Percentiles rank a stretch among this genome's conserved stretches.
Evolutionary conservation across 2,329 filamentous ascomycete species (phyloP).

Genomic region (Shiraia bambusicola): DNA sequence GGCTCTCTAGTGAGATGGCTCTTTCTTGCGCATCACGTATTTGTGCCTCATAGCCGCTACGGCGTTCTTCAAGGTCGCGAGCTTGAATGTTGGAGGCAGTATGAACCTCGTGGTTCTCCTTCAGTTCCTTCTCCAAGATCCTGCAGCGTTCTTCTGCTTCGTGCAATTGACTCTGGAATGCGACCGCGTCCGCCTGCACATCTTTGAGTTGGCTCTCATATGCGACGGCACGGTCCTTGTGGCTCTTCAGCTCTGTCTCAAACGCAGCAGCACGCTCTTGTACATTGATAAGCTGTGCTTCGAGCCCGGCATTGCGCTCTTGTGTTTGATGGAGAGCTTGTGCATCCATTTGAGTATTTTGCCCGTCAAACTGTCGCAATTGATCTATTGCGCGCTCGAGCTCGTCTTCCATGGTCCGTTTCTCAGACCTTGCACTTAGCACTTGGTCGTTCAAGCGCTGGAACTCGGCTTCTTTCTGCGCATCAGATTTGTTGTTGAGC

Average conservation of each 20-base stretch:
- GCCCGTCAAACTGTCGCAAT: slow-evolving; percentile 33
- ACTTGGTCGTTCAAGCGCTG: slow-evolving; percentile 46
- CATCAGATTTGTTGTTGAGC: slow-evolving; percentile 83
- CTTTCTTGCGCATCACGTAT: slow-evolving; percentile 36
- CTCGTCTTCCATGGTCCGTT: slow-evolving; percentile 39
- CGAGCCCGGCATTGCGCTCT: slow-evolving; percentile 36
- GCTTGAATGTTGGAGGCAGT: slow-evolving; percentile 23
- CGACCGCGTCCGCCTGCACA: slow-evolving; percentile 32
- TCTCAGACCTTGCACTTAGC: slow-evolving; percentile 37
- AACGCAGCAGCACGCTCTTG: slow-evolving; percentile 37
- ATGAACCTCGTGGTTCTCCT: slow-evolving; percentile 33
- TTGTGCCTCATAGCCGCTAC: slow-evolving; percentile 34
- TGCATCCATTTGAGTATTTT: slow-evolving; percentile 22
- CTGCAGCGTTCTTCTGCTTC: slow-evolving; percentile 30
- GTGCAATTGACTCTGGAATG: slow-evolving; percentile 34
- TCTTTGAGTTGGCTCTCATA: slow-evolving; percentile 39
- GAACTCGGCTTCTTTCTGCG: slow-evolving; percentile 44
- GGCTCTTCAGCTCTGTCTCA: slow-evolving; percentile 30
- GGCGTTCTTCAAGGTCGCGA: slow-evolving; percentile 25
- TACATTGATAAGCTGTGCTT: slow-evolving; percentile 36
- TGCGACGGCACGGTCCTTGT: slow-evolving; percentile 29
- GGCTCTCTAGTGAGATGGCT: slow-evolving; percentile 34
- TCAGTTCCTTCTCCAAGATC: slow-evolving; percentile 31
- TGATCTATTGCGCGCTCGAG: slow-evolving; percentile 39
- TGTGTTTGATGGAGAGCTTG: slow-evolving; percentile 30